phyloP scores from a whole-genome alignment of 257 asterid species.

The Nemophila menziesii region DNA sequence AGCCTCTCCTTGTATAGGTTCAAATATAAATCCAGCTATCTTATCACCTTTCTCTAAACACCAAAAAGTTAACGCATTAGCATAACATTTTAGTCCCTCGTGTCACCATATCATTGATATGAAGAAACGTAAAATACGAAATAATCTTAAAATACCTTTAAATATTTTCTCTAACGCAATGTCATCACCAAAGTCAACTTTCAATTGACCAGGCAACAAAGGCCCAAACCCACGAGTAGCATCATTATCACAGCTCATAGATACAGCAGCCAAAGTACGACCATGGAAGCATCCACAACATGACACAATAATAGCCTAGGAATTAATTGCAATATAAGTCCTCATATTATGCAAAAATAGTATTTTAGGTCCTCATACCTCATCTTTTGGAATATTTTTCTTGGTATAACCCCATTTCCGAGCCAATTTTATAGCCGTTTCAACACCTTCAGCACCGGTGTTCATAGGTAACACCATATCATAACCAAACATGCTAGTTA shows the following conservation, averaged over 20 bases:
- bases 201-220: slow-evolving; percentile 66
- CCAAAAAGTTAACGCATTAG: slow-evolving; percentile 17
- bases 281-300: slow-evolving; percentile 99
- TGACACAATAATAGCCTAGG: slow-evolving; percentile 86
- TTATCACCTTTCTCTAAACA: slow-evolving; percentile 77
- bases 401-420: slow-evolving; percentile 89
- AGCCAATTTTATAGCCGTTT: slow-evolving; percentile 87
- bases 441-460: slow-evolving; percentile 98
- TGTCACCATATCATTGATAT: background rate
- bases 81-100: background rate
- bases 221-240: slow-evolving; percentile 95
- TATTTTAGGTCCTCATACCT: slow-evolving; percentile 30
- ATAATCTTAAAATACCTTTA: slow-evolving; percentile 35
- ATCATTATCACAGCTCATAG: slow-evolving; percentile 98
- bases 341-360: background rate
- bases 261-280: slow-evolving; percentile 80
- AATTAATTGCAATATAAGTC: too few relatives aligned
- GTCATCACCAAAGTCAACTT: slow-evolving; percentile 82
- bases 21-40: slow-evolving; percentile 88
- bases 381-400: slow-evolving; percentile 71
- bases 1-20: slow-evolving; percentile 99
- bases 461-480: slow-evolving; percentile 96
- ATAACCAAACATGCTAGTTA: slow-evolving; percentile 76
- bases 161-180: slow-evolving; percentile 64
- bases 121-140: background rate